Evolutionary conservation across 2,329 filamentous ascomycete genomes (phyloP).

Genomic region (Lithohypha guttulata): DNA sequence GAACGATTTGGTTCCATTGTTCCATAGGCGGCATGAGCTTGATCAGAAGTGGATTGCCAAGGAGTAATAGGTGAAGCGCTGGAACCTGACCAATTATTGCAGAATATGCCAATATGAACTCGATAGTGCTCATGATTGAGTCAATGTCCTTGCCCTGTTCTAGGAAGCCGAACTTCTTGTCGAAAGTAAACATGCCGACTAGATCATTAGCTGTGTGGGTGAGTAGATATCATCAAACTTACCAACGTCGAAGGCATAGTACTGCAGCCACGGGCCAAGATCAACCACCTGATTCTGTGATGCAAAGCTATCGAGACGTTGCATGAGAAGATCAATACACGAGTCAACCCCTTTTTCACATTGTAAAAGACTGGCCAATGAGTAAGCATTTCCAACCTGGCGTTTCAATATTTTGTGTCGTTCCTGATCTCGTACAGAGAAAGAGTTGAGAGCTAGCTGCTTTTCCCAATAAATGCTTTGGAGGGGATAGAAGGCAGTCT

Average conservation of each 20-base stretch:
- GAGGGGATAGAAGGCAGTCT: too few relatives aligned
- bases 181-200: slow-evolving; percentile 10
- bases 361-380: slow-evolving; percentile 38
- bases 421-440: slow-evolving; percentile 62
- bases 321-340: slow-evolving; percentile 33
- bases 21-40: slow-evolving; percentile 12
- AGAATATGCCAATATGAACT: slow-evolving; percentile 23
- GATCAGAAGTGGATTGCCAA: slow-evolving; percentile 21
- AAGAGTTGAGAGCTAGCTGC: slow-evolving; percentile 41
- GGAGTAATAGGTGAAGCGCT: slow-evolving; percentile 26
- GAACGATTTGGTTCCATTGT: slow-evolving; percentile 14
- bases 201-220: too few relatives aligned
- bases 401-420: slow-evolving; percentile 63
- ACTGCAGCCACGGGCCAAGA: slow-evolving; percentile 54
- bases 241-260: slow-evolving; percentile 72
- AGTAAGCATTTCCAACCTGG: slow-evolving; percentile 36
- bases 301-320: slow-evolving; percentile 31
- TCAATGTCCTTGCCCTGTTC: slow-evolving; percentile 13
- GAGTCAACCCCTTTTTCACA: slow-evolving; percentile 42
- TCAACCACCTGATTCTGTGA: slow-evolving; percentile 26
- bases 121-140: slow-evolving; percentile 13
- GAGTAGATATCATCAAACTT: too few relatives aligned
- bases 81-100: slow-evolving; percentile 26
- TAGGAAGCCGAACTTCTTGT: slow-evolving; percentile 14
- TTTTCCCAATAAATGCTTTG: too few relatives aligned